Evolutionary conservation across 1,139 yeast genomes (phyloP), one percentile per base, ranked within the genome.

Genomic region (Saccharomyces hybrid): DNA sequence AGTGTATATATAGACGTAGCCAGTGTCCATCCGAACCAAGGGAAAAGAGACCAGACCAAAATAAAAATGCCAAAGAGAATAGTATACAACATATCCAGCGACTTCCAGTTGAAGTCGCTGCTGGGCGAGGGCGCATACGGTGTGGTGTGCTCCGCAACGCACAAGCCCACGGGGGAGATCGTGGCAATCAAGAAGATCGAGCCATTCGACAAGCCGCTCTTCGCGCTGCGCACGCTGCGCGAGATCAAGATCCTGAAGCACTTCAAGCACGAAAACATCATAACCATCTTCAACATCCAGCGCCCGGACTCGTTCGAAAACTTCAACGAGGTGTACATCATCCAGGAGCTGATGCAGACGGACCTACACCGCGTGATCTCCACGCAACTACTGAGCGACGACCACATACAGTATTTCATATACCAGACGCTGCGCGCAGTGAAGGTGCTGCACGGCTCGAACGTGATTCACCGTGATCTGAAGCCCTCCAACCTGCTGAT

Each of bases 61-160:
- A 16, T 19, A 27, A 34, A 32, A 4, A 68, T 68, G 71, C 70
- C 70, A 53, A 67, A 67, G 56, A 79, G 80, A 65, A 80, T 87
- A 52, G 79, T 91, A 14, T 91, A 91, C 75, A 88, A 90, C 67
- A 95, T 93, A 34, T 83, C 93, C 49, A 90, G 88, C 60, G 91
- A 88, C 67, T 91, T 91, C 71, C 90, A 88, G 70, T 83, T 91
- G 53, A 77, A 84, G 52, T 89, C 88, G 61, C 81, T 90, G 58
- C 76, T 89, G 13, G 99, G 99, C 5, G 97, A 91, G 70, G 99
- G 99, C n/a, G 99, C 99, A 1, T 93, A 93, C 66, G 99, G 99
- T 3, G 82, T 93, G 14, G 99, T 93, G 19, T 91, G 98, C 67
- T 84, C 95, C 28, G 99, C 98, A 0, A 73, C 86, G 16, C 96